Evolutionary conservation across 2,329 filamentous ascomycete species (phyloP).

Genomic region (Chrysosporium keratinophilum): DNA sequence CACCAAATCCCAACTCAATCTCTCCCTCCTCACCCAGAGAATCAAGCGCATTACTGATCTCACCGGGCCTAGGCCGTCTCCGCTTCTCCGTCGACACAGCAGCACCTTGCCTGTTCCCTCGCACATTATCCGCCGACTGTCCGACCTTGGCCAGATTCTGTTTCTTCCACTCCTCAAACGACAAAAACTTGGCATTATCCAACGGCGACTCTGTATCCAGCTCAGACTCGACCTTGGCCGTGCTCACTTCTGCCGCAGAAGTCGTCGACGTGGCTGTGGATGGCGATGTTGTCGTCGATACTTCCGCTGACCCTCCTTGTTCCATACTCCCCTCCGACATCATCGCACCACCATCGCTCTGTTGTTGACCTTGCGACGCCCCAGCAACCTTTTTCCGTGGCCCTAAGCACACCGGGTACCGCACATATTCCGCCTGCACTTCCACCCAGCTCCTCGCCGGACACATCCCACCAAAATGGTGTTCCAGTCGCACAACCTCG

Average conservation of each 20-base stretch:
- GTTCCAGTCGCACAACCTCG: neutral
- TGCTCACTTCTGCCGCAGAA: neutral
- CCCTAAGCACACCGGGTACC: conserved; percentile 23
- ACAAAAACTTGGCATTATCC: conserved; percentile 76
- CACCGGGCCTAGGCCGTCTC: conserved; percentile 39
- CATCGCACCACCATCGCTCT: neutral
- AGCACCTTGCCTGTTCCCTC: conserved; percentile 42
- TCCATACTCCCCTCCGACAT: conserved; percentile 5
- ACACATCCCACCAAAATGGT: neutral
- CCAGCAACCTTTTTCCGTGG: conserved; percentile 14
- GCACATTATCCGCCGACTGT: conserved; percentile 61
- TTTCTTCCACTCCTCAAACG: conserved; percentile 97
- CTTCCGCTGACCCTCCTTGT: neutral
- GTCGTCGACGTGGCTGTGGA: conserved; percentile 3
- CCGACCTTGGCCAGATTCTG: conserved; percentile 79
- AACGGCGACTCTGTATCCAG: conserved; percentile 55
- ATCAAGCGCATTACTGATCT: conserved; percentile 60
- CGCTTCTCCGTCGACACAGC: conserved; percentile 40
- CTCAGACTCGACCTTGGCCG: conserved; percentile 27
- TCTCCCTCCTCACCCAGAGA: conserved; percentile 79
- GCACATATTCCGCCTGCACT: conserved; percentile 17
- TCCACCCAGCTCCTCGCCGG: conserved; percentile 1
- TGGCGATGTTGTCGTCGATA: no score
- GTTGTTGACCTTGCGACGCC: conserved; percentile 1
- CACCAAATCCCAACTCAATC: conserved; percentile 63